phyloP scores from a whole-genome alignment of 176 grass and related monocot species.

The Oryza officinalis region DNA sequence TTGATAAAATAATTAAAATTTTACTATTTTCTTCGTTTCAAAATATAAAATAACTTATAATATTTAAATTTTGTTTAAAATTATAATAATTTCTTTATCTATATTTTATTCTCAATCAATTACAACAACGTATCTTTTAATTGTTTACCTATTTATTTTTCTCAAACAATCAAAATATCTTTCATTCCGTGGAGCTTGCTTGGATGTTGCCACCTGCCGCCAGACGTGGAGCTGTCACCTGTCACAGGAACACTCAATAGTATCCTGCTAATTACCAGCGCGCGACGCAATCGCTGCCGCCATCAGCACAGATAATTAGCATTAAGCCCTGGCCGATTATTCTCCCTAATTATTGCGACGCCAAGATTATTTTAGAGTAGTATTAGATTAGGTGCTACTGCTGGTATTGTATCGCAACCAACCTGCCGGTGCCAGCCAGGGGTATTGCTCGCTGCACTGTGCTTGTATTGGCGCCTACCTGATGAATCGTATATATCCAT shows the following conservation, averaged over 20 bases:
- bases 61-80: too few species aligned
- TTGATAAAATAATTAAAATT: too few species aligned
- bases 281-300: background rate
- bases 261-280: background rate
- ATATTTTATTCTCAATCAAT: too few species aligned
- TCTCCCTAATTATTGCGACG: background rate
- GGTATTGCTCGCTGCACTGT: background rate
- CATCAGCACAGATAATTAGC: background rate
- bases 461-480: background rate
- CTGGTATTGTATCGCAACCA: background rate
- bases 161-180: too few species aligned
- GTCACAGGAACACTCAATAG: background rate
- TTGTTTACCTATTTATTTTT: too few species aligned
- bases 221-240: background rate
- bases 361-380: background rate
- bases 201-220: background rate
- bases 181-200: background rate
- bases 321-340: background rate
- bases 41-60: too few species aligned
- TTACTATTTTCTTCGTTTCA: too few species aligned
- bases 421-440: too few species aligned
- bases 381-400: background rate
- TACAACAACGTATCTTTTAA: too few species aligned
- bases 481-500: too few species aligned
- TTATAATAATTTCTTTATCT: too few species aligned